Evolutionary conservation across 345 rosid species (phyloP).

Genomic region (Citrus cavaleriei): DNA sequence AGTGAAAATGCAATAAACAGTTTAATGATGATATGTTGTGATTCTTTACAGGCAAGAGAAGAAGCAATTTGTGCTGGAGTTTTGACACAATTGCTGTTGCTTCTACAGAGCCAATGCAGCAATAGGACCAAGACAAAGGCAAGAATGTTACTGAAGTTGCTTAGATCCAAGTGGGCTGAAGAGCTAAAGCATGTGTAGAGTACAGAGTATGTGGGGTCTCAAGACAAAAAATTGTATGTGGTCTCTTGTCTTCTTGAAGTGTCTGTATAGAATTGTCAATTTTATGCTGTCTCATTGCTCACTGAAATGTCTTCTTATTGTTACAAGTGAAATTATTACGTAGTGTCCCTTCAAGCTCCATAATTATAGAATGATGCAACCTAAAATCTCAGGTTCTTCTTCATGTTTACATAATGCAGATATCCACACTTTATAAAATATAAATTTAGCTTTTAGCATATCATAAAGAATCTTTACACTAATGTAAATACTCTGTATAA

Average conservation of each 20-base stretch:
- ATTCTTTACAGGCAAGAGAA: conserved; percentile 44
- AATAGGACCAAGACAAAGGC: conserved; percentile 50
- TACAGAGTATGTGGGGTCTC: background rate
- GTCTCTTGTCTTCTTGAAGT: background rate
- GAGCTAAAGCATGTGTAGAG: conserved; percentile 13
- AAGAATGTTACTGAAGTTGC: conserved; percentile 45
- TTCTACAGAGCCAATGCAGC: conserved; percentile 59
- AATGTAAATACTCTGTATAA: too few relatives aligned
- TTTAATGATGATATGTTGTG: conserved; percentile 36
- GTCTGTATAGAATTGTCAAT: conserved; percentile 13
- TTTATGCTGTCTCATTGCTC: background rate
- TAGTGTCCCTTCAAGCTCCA: background rate
- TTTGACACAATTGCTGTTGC: conserved; percentile 46
- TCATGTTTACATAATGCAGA: background rate
- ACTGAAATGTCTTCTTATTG: background rate
- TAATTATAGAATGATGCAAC: background rate
- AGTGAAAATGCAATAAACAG: conserved; percentile 50
- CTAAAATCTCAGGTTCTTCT: background rate
- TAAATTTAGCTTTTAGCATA: accelerated
- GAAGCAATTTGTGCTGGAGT: conserved; percentile 44
- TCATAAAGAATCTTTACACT: too few relatives aligned
- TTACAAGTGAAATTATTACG: background rate
- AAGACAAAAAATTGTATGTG: background rate
- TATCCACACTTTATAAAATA: background rate
- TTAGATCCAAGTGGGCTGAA: conserved; percentile 40